Percentiles rank a stretch among this genome's conserved stretches.
These are phyloP conservation scores for Ceratocystis cubensis DNA, from an alignment of 2,329 filamentous ascomycete species.

Conservation along the genomic window DNA sequence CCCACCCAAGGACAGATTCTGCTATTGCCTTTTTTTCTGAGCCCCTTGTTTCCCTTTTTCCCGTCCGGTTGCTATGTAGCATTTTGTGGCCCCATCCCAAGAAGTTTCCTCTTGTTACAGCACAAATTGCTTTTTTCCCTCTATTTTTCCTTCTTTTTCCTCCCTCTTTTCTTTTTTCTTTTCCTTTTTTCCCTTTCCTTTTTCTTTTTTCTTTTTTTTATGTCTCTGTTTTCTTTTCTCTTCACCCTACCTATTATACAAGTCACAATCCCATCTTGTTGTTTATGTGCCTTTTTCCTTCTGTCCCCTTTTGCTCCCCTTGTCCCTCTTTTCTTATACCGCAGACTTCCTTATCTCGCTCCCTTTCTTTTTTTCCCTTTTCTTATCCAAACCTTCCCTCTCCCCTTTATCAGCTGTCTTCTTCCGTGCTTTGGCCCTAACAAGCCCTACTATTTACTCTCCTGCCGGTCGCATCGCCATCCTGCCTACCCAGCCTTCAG, in stretches of 20 bases:
- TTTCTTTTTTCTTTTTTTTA: background rate
- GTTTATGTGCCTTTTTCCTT: background rate
- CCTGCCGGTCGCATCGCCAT: background rate
- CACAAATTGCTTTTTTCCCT: slow-evolving; percentile 8
- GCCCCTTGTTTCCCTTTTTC: slow-evolving; percentile 9
- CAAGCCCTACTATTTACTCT: background rate
- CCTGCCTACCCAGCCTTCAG: background rate
- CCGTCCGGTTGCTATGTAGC: slow-evolving; percentile 8
- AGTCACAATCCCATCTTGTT: background rate
- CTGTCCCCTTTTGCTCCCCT: background rate
- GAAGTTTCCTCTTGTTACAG: slow-evolving; percentile 3
- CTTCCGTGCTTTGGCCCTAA: background rate
- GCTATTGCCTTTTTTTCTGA: background rate
- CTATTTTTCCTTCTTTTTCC: slow-evolving; percentile 9
- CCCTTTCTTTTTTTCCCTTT: slow-evolving; percentile 3
- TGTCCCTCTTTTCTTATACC: background rate
- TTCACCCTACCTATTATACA: background rate
- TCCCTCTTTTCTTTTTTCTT: slow-evolving; percentile 14
- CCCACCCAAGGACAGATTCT: background rate
- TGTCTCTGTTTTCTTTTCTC: background rate
- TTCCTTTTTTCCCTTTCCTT: background rate
- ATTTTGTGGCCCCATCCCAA: slow-evolving; percentile 17
- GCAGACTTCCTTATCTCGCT: background rate
- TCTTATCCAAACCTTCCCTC: background rate
- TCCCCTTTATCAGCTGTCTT: background rate